phyloP scores from a whole-genome alignment of 2,329 filamentous ascomycete species.

The Pleoardoris graminearum region DNA sequence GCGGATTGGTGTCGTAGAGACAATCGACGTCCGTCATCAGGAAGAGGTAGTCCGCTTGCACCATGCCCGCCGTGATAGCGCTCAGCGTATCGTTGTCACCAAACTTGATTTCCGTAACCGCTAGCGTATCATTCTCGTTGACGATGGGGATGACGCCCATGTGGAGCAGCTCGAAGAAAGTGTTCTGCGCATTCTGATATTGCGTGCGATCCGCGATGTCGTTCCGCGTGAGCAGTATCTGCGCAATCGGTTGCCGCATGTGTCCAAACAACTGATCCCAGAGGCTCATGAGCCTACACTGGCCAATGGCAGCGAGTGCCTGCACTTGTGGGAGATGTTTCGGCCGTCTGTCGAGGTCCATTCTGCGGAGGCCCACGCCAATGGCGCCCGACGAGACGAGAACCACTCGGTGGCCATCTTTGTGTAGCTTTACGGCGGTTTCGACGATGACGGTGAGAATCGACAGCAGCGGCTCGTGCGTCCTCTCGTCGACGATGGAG shows the following conservation, averaged over 20 bases:
- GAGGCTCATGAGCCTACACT: conserved; percentile 90
- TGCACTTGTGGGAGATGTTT: conserved; percentile 90
- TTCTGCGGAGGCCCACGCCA: conserved; percentile 85
- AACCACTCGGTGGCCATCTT: conserved; percentile 91
- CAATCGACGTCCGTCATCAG: conserved; percentile 99
- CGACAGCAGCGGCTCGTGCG: conserved; percentile 88
- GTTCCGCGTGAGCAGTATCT: conserved; percentile 90
- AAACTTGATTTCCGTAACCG: conserved; percentile 98
- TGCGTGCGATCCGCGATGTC: conserved; percentile 96
- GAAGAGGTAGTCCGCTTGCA: conserved; percentile 94
- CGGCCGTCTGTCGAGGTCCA: conserved; percentile 84
- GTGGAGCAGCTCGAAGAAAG: conserved; percentile 82
- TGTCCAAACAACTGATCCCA: conserved; percentile 94
- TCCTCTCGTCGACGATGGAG: conserved; percentile 97
- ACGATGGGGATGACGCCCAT: conserved; percentile 98
- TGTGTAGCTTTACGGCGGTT: conserved; percentile 81
- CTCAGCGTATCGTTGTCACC: conserved; percentile 98
- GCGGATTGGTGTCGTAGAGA: conserved; percentile 93
- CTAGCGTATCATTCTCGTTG: conserved; percentile 97
- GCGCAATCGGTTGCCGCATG: conserved; percentile 85
- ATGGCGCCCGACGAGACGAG: conserved; percentile 97
- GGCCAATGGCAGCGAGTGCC: conserved; percentile 92
- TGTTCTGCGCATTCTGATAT: conserved; percentile 96
- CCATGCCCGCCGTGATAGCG: conserved; percentile 95
- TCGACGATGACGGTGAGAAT: conserved; percentile 92